A percentile compares a stretch with the other conserved stretches of the same genome.
These are phyloP conservation scores for Plasmodium knowlesi DNA, from an alignment of 169 alveolate genomes.

Conservation along the genomic window DNA sequence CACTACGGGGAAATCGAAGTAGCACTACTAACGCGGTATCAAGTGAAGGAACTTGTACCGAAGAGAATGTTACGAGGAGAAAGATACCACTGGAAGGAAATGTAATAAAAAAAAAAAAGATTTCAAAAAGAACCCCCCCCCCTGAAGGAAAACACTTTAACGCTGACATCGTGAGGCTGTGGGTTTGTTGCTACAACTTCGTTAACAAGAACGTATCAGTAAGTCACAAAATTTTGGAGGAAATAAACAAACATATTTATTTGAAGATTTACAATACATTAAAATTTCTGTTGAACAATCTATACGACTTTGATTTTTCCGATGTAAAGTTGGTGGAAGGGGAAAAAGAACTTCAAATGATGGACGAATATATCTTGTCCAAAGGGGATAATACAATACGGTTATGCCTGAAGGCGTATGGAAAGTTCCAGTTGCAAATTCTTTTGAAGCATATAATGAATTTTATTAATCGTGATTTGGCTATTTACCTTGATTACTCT, in stretches of 20 bases:
- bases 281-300: constrained; percentile 53
- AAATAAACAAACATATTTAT: constrained; percentile 45
- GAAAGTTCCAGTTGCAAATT: constrained; percentile 36
- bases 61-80: constrained; percentile 88
- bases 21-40: neutral
- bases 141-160: constrained; percentile 10
- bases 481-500: constrained; percentile 59
- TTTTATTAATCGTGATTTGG: constrained; percentile 54
- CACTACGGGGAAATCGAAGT: neutral
- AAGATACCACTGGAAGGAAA: neutral
- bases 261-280: constrained; percentile 62
- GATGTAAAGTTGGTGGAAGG: constrained; percentile 2
- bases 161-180: constrained; percentile 67
- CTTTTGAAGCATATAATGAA: constrained; percentile 38
- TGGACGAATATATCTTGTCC: constrained; percentile 49
- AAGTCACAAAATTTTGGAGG: constrained; percentile 49
- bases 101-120: neutral
- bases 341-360: constrained; percentile 25
- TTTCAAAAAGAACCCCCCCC: neutral
- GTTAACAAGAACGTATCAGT: constrained; percentile 26
- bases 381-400: constrained; percentile 29
- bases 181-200: constrained; percentile 70
- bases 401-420: constrained; percentile 15
- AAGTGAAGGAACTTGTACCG: constrained; percentile 80
- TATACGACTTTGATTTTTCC: constrained; percentile 24